Percentiles rank a stretch among this genome's conserved stretches.
These are phyloP conservation scores for Tricharina praecox DNA, from an alignment of 495 filamentous ascomycete genomes.

Conservation along the genomic window DNA sequence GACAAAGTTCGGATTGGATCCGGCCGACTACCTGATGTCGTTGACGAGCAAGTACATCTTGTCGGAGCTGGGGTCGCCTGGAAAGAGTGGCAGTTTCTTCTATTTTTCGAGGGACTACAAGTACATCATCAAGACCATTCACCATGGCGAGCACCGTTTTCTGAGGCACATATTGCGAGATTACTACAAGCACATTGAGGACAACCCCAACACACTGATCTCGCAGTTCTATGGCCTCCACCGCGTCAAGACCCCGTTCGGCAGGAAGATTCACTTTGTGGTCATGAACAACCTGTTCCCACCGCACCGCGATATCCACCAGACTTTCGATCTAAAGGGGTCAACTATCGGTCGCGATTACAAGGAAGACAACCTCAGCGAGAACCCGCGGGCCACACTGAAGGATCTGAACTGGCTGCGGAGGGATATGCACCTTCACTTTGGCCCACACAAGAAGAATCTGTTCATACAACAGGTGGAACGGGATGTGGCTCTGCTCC, in stretches of 20 bases:
- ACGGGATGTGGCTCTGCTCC: constrained; percentile 66
- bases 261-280: constrained; percentile 96
- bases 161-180: constrained; percentile 79
- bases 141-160: constrained; percentile 90
- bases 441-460: constrained; percentile 70
- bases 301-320: constrained; percentile 90
- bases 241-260: constrained; percentile 95
- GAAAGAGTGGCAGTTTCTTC: constrained; percentile 98
- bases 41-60: constrained; percentile 97
- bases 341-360: constrained; percentile 87
- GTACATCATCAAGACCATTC: constrained; percentile 99
- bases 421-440: constrained; percentile 65
- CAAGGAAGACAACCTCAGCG: constrained; percentile 68
- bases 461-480: constrained; percentile 78
- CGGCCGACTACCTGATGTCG: constrained; percentile 95
- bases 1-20: constrained; percentile 75
- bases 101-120: constrained; percentile 99
- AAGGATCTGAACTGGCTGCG: constrained; percentile 97
- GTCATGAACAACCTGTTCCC: constrained; percentile 99
- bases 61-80: constrained; percentile 89
- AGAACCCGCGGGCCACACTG: constrained; percentile 79
- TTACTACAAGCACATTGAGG: constrained; percentile 83
- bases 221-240: constrained; percentile 98
- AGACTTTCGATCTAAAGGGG: constrained; percentile 95
- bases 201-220: constrained; percentile 88